phyloP scores from a whole-genome alignment of 2,329 filamentous ascomycete genomes.

The Gnomoniopsis sp. region DNA sequence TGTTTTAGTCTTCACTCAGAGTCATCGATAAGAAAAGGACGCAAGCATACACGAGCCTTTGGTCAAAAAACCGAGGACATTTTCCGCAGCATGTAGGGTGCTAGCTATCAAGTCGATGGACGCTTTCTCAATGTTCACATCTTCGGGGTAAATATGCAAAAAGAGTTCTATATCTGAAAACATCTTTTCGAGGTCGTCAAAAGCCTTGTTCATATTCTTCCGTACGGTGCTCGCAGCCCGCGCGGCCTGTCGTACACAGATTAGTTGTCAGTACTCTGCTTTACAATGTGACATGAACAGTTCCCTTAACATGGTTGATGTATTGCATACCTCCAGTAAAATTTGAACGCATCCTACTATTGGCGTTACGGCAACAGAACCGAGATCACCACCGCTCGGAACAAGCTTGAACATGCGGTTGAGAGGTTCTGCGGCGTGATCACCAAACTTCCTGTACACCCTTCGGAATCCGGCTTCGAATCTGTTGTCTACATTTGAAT shows the following conservation, averaged over 20 bases:
- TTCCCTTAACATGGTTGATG: no score
- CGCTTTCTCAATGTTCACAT: neutral
- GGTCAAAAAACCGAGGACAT: slow-evolving; percentile 2
- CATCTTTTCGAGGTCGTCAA: neutral
- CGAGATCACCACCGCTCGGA: neutral
- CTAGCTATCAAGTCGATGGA: neutral
- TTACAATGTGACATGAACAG: no score
- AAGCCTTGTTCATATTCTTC: neutral
- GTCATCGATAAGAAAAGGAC: neutral
- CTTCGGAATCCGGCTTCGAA: neutral
- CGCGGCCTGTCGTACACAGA: neutral
- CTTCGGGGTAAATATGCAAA: neutral
- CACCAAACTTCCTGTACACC: slow-evolving; percentile 1
- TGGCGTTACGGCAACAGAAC: neutral
- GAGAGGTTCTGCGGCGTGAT: neutral
- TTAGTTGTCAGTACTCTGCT: no score
- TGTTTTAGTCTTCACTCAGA: neutral
- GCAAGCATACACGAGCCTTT: neutral
- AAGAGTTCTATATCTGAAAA: neutral
- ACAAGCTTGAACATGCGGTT: neutral
- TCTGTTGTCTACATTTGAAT: neutral
- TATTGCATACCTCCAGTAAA: neutral
- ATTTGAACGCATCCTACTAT: slow-evolving; percentile 2
- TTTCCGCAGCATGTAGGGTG: neutral
- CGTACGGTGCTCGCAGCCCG: neutral